Evolutionary conservation across 306 rosid species (phyloP).

Genomic region (Gynostemma pentaphyllum): DNA sequence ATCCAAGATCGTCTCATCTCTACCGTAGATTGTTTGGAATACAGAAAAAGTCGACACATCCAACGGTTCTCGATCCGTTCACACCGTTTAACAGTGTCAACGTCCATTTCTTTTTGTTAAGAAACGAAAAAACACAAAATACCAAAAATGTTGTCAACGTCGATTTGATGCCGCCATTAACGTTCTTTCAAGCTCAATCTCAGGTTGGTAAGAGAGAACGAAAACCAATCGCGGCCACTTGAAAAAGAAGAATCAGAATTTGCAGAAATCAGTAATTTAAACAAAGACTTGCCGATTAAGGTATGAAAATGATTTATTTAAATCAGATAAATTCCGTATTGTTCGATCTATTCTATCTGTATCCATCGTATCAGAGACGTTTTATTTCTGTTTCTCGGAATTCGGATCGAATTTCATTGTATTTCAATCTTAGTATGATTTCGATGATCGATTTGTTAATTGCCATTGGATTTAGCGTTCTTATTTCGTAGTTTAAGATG

Average conservation of each 20-base stretch:
- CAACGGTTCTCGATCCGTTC: background rate
- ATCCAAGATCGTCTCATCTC: background rate
- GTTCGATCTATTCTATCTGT: background rate
- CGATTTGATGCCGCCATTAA: background rate
- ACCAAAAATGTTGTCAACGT: background rate
- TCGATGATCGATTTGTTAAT: background rate
- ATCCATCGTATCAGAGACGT: background rate
- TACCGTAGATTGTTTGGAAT: background rate
- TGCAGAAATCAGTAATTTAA: background rate
- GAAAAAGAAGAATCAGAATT: background rate
- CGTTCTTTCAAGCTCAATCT: slow-evolving; percentile 9
- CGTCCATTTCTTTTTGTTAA: background rate
- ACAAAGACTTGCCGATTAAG: slow-evolving; percentile 1
- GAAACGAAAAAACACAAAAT: background rate
- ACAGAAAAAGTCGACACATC: background rate
- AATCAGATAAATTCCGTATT: too few species aligned
- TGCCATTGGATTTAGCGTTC: background rate
- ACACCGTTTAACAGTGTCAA: background rate
- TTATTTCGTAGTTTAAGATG: background rate
- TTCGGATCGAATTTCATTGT: background rate
- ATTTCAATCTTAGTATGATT: background rate
- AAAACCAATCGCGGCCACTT: background rate
- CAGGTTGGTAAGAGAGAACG: background rate
- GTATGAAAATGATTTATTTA: background rate
- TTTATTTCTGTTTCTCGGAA: background rate